These are phyloP conservation scores for Sherardia arvensis DNA, from an alignment of 257 asterid genomes.

Conservation along the genomic window DNA sequence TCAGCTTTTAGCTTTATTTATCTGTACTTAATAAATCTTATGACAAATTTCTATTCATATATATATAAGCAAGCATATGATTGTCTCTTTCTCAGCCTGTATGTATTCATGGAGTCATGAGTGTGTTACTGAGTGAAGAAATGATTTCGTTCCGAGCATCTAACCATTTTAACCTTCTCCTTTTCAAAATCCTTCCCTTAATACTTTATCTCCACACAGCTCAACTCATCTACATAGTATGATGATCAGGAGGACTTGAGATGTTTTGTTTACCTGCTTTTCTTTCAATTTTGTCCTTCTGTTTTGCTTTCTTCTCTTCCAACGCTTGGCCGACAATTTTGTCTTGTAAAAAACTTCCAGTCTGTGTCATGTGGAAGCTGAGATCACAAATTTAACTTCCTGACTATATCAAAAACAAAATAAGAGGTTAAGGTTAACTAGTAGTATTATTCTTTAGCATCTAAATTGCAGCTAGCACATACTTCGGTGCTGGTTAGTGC, in stretches of 20 bases:
- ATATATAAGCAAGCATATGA: no score
- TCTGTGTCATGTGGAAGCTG: not conserved
- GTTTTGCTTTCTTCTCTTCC: no score
- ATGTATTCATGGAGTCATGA: not conserved
- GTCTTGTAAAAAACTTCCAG: not conserved
- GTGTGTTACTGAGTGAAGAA: conserved; percentile 12
- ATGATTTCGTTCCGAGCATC: not conserved
- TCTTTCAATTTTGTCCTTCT: not conserved
- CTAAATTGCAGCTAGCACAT: not conserved
- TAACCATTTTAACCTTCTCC: not conserved
- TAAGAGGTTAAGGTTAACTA: not conserved
- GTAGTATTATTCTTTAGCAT: not conserved
- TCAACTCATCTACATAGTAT: not conserved
- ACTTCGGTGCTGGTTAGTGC: not conserved
- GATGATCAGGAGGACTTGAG: not conserved
- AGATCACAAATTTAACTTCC: not conserved
- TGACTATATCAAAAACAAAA: not conserved
- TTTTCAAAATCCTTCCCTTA: not conserved
- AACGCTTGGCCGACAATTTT: not conserved
- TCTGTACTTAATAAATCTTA: not conserved
- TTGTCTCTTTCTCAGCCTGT: no score
- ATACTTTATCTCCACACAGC: not conserved
- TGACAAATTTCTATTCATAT: no score
- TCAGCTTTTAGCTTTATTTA: not conserved
- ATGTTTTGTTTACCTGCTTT: not conserved